Conservation (phyloP, 2,329 filamentous ascomycete genomes). For the Myriosclerotinia duriaeana region DNA sequence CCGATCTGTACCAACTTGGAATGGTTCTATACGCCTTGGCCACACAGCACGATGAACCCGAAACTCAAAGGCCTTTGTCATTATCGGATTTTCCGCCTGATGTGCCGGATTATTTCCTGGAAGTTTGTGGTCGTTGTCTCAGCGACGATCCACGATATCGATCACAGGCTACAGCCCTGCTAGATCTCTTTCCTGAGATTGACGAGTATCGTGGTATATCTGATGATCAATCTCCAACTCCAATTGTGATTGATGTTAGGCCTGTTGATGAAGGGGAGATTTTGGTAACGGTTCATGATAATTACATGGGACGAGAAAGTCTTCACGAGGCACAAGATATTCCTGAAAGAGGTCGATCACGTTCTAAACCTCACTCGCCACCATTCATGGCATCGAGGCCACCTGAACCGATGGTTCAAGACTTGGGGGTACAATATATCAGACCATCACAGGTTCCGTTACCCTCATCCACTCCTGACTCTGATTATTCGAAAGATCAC, state of each 20-base stretch:
- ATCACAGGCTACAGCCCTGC: slow-evolving; percentile 69
- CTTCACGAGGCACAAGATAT: slow-evolving; percentile 24
- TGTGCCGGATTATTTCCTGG: slow-evolving; percentile 80
- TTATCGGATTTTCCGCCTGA: slow-evolving; percentile 55
- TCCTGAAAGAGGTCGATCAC: slow-evolving; percentile 39
- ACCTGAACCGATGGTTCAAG: background rate
- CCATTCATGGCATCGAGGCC: slow-evolving; percentile 14
- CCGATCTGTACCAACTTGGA: slow-evolving; percentile 90
- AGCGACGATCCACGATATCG: slow-evolving; percentile 71
- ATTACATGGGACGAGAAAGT: background rate
- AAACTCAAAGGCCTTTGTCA: slow-evolving; percentile 70
- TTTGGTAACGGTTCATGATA: slow-evolving; percentile 22
- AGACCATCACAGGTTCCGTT: slow-evolving; percentile 22
- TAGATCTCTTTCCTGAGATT: slow-evolving; percentile 64
- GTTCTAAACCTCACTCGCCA: slow-evolving; percentile 30
- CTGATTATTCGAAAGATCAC: slow-evolving; percentile 26
- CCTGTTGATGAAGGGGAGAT: slow-evolving; percentile 26
- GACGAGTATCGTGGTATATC: slow-evolving; percentile 29
- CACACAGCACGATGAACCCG: slow-evolving; percentile 85
- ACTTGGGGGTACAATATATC: background rate
- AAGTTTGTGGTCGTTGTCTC: slow-evolving; percentile 70
- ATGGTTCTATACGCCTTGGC: slow-evolving; percentile 95
- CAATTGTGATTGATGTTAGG: slow-evolving; percentile 38
- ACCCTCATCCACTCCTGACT: slow-evolving; percentile 27
- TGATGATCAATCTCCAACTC: slow-evolving; percentile 27